Evolutionary conservation across 1,284 basidiomycete species (phyloP), one percentile per base, ranked within the genome.

Genomic region (Fomitopsis schrenkii): DNA sequence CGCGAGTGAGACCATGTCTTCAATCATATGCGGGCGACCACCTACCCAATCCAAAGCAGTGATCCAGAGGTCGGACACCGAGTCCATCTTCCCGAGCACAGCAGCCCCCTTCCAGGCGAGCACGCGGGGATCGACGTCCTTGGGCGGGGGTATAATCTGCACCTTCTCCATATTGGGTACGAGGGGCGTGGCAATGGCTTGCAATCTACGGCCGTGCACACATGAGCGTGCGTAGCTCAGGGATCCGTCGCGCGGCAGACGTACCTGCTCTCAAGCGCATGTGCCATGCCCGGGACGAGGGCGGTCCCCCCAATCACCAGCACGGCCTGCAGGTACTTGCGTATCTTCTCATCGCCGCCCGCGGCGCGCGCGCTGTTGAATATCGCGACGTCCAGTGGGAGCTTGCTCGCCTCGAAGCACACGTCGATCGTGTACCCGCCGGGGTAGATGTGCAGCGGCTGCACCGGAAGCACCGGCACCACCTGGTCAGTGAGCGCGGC

Each of bases 81-180:
- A 85, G 55, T 98, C 97, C 82, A 99, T 90, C 74, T 94, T 93
- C 35, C 90, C 94, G 61, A 98, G 85, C 22, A 97, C 94, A n/a
- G 91, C 87, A 19, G 92, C 94, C 5, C 97, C 97, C 75, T 98
- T 98, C 97, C 97, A 99, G 26, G 88, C 88, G 45, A 98, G 81
- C 55, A 94, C 88, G 41, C 87, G 84, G 5, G 94, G 94, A 75
- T 98, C 95, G 61, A 98, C 88, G 62, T 95, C 94, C 70, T 95
- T 92, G 1, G 95, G 95, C 2, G 94, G 90, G 17, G 95, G 94
- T 50, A 98, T 92, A 63, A 97, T 93, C 64, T 88, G 86, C 10
- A 95, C 88, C 71, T 92, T 90, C 73, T 91, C 88, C 83, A 94
- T 90, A 70, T 86, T 88, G 15, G 83, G 79, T 38, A 93, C 88